Evolutionary conservation across 1,139 yeast genomes (phyloP).

Genomic region (Pneumocystis jirovecii): DNA sequence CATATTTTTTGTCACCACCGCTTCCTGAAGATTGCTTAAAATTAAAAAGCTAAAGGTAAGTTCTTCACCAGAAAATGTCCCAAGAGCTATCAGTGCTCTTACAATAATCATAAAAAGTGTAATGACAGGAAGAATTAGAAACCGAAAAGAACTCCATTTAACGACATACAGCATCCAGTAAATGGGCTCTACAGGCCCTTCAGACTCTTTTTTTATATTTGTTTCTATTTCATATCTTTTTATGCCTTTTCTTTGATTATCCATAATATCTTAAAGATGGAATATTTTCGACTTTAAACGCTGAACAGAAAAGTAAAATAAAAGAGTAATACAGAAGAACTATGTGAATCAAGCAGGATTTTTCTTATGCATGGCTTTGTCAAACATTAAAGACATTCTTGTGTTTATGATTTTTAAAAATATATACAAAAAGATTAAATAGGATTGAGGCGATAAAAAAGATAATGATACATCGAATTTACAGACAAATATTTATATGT

Average conservation of each 20-base stretch:
- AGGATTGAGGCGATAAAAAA: too few species aligned
- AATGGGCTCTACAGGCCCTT: background rate
- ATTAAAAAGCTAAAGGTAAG: background rate
- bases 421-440: too few species aligned
- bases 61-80: conserved; percentile 62
- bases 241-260: background rate
- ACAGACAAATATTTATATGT: too few species aligned
- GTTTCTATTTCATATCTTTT: background rate
- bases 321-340: background rate
- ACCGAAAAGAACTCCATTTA: conserved; percentile 1
- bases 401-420: too few species aligned
- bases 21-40: conserved; percentile 7
- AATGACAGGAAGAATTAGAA: conserved; percentile 29
- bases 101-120: conserved; percentile 61
- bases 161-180: background rate
- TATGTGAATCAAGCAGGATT: too few species aligned
- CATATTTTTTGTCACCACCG: conserved; percentile 59
- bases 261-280: background rate
- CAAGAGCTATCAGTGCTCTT: conserved; percentile 76
- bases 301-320: background rate
- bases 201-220: background rate
- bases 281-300: background rate
- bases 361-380: too few species aligned
- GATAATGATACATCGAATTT: too few species aligned
- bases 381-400: too few species aligned